These are phyloP conservation scores for Podila epicladia DNA, from an alignment of 192 early-diverging fungal species.

Conservation along the genomic window DNA sequence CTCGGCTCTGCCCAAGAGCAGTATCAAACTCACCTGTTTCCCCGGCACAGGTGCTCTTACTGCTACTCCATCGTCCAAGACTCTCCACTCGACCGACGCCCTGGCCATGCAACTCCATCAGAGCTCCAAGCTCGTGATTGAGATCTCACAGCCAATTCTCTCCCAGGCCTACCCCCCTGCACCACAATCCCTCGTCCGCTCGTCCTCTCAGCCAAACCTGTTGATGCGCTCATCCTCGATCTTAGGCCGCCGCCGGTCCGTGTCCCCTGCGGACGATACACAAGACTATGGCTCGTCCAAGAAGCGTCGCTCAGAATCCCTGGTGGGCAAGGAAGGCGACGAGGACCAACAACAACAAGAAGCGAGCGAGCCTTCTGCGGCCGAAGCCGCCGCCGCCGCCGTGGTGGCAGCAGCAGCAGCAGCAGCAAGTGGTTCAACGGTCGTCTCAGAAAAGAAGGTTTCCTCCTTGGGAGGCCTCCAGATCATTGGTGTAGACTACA, in stretches of 20 bases:
- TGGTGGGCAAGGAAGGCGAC: neutral
- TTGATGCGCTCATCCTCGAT: slow-evolving; percentile 13
- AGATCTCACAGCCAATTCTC: slow-evolving; percentile 28
- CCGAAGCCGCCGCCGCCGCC: slow-evolving; percentile 14
- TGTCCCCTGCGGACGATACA: slow-evolving; percentile 9
- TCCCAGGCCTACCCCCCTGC: slow-evolving; percentile 12
- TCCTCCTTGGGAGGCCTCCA: slow-evolving; percentile 4
- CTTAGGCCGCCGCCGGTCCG: slow-evolving; percentile 26
- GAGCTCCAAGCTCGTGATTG: slow-evolving; percentile 43
- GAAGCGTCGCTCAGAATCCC: slow-evolving; percentile 23
- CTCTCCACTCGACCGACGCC: slow-evolving; percentile 18
- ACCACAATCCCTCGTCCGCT: neutral
- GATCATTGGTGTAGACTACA: slow-evolving; percentile 18
- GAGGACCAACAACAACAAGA: neutral
- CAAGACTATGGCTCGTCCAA: slow-evolving; percentile 24
- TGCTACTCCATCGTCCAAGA: neutral
- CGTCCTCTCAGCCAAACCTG: slow-evolving; percentile 32
- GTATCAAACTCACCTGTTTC: slow-evolving; percentile 42
- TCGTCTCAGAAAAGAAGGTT: too few relatives aligned
- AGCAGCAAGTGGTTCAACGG: neutral
- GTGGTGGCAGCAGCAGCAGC: slow-evolving; percentile 26
- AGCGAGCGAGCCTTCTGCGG: slow-evolving; percentile 1
- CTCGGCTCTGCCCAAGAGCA: slow-evolving; percentile 10
- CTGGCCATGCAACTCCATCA: slow-evolving; percentile 20
- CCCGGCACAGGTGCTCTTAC: neutral